Evolutionary conservation across 768 basidiomycete species (phyloP).

Genomic region (Trichaptum fuscoviolaceum): DNA sequence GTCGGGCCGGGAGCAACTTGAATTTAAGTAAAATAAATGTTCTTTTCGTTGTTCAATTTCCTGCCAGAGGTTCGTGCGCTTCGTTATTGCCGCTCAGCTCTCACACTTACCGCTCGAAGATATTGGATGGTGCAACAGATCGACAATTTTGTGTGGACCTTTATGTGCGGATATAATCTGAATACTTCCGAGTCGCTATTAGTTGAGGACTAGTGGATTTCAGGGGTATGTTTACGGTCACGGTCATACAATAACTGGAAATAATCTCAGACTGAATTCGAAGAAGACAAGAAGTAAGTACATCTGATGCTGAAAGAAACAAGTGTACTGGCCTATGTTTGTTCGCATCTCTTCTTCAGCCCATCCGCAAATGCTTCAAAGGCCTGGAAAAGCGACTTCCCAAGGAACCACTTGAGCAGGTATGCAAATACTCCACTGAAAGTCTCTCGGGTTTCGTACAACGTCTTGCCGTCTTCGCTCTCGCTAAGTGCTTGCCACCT

Average conservation of each 20-base stretch:
- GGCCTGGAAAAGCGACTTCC: slow-evolving; percentile 36
- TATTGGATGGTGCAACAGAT: too few relatives aligned
- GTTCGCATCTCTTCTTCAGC: slow-evolving; percentile 37
- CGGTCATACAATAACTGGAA: not conserved
- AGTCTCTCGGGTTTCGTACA: slow-evolving; percentile 60
- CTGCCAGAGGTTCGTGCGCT: too few relatives aligned
- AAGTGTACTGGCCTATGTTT: not conserved
- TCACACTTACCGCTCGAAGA: not conserved
- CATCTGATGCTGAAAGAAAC: not conserved
- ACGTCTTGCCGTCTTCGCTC: slow-evolving; percentile 46
- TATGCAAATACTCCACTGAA: slow-evolving; percentile 55
- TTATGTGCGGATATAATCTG: too few relatives aligned
- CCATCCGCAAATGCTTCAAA: slow-evolving; percentile 53
- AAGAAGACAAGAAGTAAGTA: not conserved
- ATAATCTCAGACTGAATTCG: not conserved
- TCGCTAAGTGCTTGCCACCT: slow-evolving; percentile 58
- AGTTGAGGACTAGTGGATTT: too few relatives aligned
- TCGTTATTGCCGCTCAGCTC: not conserved
- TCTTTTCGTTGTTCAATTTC: too few relatives aligned
- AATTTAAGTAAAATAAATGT: not conserved
- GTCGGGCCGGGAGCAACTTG: not conserved
- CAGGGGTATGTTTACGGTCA: too few relatives aligned
- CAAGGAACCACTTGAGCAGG: slow-evolving; percentile 40
- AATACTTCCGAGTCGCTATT: too few relatives aligned
- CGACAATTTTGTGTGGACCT: too few relatives aligned